Evolutionary conservation across 2,329 filamentous ascomycete species (phyloP).

Genomic region (Seiridium unicorne): DNA sequence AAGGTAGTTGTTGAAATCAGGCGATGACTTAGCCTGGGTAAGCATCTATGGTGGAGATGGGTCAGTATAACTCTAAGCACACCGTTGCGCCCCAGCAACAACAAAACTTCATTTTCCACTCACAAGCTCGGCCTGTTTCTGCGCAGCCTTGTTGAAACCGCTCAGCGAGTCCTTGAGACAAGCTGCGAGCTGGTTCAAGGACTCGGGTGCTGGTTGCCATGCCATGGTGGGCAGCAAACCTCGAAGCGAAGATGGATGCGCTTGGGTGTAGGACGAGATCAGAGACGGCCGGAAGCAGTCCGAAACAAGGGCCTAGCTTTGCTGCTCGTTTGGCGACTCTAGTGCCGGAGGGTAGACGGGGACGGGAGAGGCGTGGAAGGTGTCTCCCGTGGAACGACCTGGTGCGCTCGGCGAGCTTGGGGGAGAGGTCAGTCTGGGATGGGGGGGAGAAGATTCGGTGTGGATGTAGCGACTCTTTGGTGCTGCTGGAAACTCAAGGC

Average conservation of each 20-base stretch:
- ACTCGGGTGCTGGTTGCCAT: constrained; percentile 89
- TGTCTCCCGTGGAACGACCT: constrained; percentile 8
- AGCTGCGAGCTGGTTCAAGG: constrained; percentile 82
- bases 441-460: too few species aligned
- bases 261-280: not conserved
- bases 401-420: not conserved
- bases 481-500: too few species aligned
- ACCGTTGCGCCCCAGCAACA: too few species aligned
- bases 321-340: not conserved
- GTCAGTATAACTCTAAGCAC: not conserved
- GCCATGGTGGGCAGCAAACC: constrained; percentile 57
- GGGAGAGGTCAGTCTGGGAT: not conserved
- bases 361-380: not conserved
- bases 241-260: not conserved
- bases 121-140: constrained; percentile 88
- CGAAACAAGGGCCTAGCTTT: not conserved
- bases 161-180: constrained; percentile 92
- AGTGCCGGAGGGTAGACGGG: not conserved
- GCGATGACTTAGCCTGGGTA: constrained; percentile 79
- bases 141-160: constrained; percentile 72
- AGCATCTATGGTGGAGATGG: constrained; percentile 68
- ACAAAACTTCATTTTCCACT: constrained; percentile 32
- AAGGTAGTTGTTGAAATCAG: constrained; percentile 97
- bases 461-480: too few species aligned
- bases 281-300: not conserved